Percentiles rank a stretch among this genome's conserved stretches.
Evolutionary conservation across 2,329 filamentous ascomycete genomes (phyloP).

Genomic region (Tolypocladium cylindrosporum): DNA sequence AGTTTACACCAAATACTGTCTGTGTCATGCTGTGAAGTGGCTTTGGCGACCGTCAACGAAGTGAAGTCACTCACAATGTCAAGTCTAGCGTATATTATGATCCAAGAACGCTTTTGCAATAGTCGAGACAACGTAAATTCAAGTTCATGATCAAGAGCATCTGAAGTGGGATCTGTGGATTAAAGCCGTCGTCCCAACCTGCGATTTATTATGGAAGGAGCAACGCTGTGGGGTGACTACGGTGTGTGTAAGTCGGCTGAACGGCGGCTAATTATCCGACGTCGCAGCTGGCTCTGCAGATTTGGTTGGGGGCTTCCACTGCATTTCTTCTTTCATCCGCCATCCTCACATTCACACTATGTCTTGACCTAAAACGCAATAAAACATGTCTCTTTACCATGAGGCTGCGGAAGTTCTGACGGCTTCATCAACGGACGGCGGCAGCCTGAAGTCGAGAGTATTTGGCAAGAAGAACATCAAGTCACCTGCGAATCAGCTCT

Average conservation of each 20-base stretch:
- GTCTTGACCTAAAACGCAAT: neutral
- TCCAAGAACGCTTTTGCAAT: neutral
- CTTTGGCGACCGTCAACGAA: neutral
- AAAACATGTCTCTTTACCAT: slow-evolving; percentile 82
- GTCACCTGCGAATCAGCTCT: slow-evolving; percentile 71
- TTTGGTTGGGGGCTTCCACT: neutral
- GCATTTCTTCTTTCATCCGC: slow-evolving; percentile 2
- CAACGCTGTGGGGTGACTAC: neutral
- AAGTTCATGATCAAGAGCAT: neutral
- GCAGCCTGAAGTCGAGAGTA: slow-evolving; percentile 78
- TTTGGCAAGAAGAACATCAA: slow-evolving; percentile 68
- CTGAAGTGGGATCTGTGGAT: neutral
- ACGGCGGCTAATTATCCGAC: slow-evolving; percentile 2
- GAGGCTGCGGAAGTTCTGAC: slow-evolving; percentile 72
- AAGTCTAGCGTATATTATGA: neutral
- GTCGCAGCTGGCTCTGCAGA: neutral
- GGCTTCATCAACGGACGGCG: slow-evolving; percentile 43
- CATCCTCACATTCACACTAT: neutral
- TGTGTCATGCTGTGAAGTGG: neutral
- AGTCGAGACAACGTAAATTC: neutral
- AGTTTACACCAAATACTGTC: neutral
- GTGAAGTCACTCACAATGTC: neutral
- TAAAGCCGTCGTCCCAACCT: no score
- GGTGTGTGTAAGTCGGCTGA: slow-evolving; percentile 6
- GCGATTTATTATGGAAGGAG: no score